Base-by-base conservation (phyloP, 345 rosid genomes). In the Chamaenerion angustifolium region DNA sequence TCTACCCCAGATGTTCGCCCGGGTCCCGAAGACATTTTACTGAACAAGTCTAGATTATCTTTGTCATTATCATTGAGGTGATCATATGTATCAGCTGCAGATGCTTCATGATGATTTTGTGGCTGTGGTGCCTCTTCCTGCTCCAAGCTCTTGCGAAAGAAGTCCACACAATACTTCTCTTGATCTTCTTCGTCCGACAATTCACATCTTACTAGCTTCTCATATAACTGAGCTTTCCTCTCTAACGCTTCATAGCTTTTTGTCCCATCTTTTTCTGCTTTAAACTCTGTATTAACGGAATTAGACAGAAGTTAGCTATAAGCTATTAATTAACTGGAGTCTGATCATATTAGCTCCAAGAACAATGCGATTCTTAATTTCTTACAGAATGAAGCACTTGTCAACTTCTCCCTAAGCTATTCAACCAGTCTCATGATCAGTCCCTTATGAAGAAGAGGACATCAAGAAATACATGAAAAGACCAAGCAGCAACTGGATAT, bases 151-250 rank as follows among this genome's bases (percentile, higher is more conserved):
- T 82, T 92, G 46, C 61, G 80, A 60, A 76, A 80, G 68, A 84
- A 92, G 62, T 87, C 94, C 16, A 87, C 98, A 70, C 96, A 78
- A 49, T 87, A 84, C 70, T 84, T 92, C 74, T 87, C 95, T 51
- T 80, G 55, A 2, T 70, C 95, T 63, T 87, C 95, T 64, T 92
- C 98, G 62, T 92, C 95, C 0, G 95, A 78, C 5, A 92, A 60
- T 63, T 92, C 96, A 59, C 96, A 93, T 40, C 70, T 78, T 14
- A 60, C 77, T 48, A 92, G 72, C 66, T 84, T 92, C 11, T 87
- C 96, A 60, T 87, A 92, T 40, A 92, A 64, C 56, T 66, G 77
- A 4, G 96, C 96, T 66, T 92, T 92, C 77, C 55, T 92, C 74
- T 84, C 95, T 71, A 92, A 64, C 21, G 96, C 96, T 0, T 94